A percentile compares a stretch with the other conserved stretches of the same genome.
phyloP scores from a whole-genome alignment of 1,284 basidiomycete species.

The Leccinum pachyderme region DNA sequence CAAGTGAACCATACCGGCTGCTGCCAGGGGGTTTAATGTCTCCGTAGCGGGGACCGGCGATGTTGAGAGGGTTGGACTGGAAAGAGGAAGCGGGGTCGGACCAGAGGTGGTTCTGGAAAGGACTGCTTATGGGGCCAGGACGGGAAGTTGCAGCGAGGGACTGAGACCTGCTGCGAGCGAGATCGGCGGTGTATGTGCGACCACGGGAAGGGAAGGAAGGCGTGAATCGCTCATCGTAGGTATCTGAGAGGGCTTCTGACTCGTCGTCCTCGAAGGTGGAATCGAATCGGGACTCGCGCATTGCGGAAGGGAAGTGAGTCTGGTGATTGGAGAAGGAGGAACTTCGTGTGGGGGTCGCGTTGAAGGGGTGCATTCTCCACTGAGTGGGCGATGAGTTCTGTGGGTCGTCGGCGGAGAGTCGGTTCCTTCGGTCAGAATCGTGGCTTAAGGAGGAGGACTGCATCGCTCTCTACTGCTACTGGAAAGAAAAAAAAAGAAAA shows the following conservation, averaged over 20 bases:
- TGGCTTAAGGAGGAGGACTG: slow-evolving; percentile 15
- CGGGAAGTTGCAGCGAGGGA: slow-evolving; percentile 61
- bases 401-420: slow-evolving; percentile 37
- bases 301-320: slow-evolving; percentile 53
- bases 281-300: slow-evolving; percentile 62
- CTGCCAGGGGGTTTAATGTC: slow-evolving; percentile 60
- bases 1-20: slow-evolving; percentile 65
- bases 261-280: slow-evolving; percentile 76
- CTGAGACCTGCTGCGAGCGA: slow-evolving; percentile 71
- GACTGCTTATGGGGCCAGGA: slow-evolving; percentile 46
- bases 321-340: slow-evolving; percentile 64
- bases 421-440: slow-evolving; percentile 39
- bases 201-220: slow-evolving; percentile 44
- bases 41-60: slow-evolving; percentile 46
- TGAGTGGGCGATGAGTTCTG: slow-evolving; percentile 13
- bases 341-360: slow-evolving; percentile 51
- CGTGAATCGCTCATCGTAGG: slow-evolving; percentile 53
- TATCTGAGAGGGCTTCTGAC: slow-evolving; percentile 54
- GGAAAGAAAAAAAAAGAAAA: not conserved
- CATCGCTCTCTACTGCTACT: slow-evolving; percentile 11
- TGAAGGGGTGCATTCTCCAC: slow-evolving; percentile 44
- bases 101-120: slow-evolving; percentile 51
- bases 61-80: slow-evolving; percentile 50
- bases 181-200: slow-evolving; percentile 54
- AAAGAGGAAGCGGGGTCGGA: slow-evolving; percentile 42